Percentiles rank a stretch among this genome's conserved stretches.
Conservation (phyloP, 2,329 filamentous ascomycete species). For the Rhytidhysteron rufulum region DNA sequence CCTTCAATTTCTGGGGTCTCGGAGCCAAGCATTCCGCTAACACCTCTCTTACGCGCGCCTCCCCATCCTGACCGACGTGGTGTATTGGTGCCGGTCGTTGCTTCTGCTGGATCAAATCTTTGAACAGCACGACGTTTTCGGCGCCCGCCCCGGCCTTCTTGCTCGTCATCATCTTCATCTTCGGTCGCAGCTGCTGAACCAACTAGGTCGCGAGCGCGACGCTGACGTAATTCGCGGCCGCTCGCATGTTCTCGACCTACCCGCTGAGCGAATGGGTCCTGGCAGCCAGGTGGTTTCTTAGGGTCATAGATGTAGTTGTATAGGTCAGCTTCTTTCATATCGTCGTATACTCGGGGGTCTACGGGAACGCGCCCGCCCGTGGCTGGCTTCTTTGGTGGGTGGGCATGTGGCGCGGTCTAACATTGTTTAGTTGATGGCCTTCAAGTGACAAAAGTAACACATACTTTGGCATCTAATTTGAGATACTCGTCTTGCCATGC, state of each 20-base stretch:
- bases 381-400: constrained; percentile 49
- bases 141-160: constrained; percentile 24
- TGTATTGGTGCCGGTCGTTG: constrained; percentile 23
- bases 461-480: constrained; percentile 45
- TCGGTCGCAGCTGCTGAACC: constrained; percentile 35
- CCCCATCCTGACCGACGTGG: constrained; percentile 34
- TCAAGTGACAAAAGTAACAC: constrained; percentile 6
- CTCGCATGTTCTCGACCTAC: constrained; percentile 42
- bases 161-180: constrained; percentile 34
- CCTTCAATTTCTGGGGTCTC: constrained; percentile 35
- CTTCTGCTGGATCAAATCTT: constrained; percentile 30
- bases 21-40: constrained; percentile 27
- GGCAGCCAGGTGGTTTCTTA: constrained; percentile 47
- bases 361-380: constrained; percentile 46
- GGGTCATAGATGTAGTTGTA: constrained; percentile 58
- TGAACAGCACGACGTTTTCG: constrained; percentile 31
- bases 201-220: constrained; percentile 38
- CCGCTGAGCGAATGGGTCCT: constrained; percentile 55
- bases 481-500: constrained; percentile 59
- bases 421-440: constrained; percentile 22
- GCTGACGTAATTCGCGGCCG: constrained; percentile 45
- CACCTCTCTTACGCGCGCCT: constrained; percentile 35
- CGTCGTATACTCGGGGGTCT: constrained; percentile 50
- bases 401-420: constrained; percentile 49
- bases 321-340: constrained; percentile 57